Evolutionary conservation across 495 filamentous ascomycete species (phyloP).

Genomic region (Trichoderma asperelloides): DNA sequence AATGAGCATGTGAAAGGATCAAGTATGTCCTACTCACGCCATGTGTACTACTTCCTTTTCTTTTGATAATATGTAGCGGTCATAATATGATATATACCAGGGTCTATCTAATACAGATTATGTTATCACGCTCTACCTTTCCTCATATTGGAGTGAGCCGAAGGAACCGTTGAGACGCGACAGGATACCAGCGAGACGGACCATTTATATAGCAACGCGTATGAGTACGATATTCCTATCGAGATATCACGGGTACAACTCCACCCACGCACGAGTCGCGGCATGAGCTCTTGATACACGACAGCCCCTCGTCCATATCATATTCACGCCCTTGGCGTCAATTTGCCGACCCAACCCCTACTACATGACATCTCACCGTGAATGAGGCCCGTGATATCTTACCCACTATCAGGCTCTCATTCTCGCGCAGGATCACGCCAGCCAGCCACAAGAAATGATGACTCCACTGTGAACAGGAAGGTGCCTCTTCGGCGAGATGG

Average conservation of each 20-base stretch:
- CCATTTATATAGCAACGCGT: neutral
- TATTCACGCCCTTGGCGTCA: neutral
- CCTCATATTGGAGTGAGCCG: too few relatives aligned
- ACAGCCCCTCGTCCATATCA: neutral
- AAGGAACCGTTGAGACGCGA: too few relatives aligned
- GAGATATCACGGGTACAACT: neutral
- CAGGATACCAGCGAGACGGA: too few relatives aligned
- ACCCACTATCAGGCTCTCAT: neutral
- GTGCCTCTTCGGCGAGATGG: neutral
- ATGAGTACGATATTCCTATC: too few relatives aligned
- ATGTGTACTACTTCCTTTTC: too few relatives aligned
- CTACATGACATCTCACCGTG: neutral
- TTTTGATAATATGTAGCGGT: too few relatives aligned
- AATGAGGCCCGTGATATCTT: neutral
- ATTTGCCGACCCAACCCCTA: neutral
- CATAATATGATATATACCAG: too few relatives aligned
- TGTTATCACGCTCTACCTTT: too few relatives aligned
- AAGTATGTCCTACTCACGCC: too few relatives aligned
- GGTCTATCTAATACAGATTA: too few relatives aligned
- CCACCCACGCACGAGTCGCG: neutral
- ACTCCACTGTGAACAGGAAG: neutral
- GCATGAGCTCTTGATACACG: neutral
- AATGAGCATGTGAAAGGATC: too few relatives aligned
- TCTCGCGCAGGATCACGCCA: neutral
- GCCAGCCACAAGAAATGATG: neutral